Evolutionary conservation across 2,329 filamentous ascomycete species (phyloP), one percentile per base, ranked within the genome.

Genomic region (Xylariaceae sp.): DNA sequence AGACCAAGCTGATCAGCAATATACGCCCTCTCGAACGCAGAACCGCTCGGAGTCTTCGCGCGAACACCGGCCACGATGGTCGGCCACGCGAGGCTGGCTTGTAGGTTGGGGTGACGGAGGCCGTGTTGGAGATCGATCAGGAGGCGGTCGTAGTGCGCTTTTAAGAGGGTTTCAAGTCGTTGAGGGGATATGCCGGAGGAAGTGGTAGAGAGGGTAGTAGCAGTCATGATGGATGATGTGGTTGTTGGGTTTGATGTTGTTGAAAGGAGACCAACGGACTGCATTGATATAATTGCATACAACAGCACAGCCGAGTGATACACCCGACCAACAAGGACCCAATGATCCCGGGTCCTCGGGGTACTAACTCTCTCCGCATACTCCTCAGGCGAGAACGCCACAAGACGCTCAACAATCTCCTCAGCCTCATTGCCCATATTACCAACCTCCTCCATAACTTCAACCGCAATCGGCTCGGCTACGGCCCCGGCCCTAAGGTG

Each of bases 1-100:
- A 53, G 53, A 6, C 25, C 27, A 11, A 67, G 47, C 22, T 53
- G 27, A 16, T 60, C 47, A 14, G 45, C 43, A 4, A 68, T 40
- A 42, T 66, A 67, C 1, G 42, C 40, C 22, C 58, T 58, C 46
- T 63, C 57, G 1, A 38, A 52, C 8, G 44, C 29, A 11, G 43
- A 47, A 2, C 56, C 59, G 32, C 50, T 36, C 10, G 47, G 53
- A 3, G 64, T 61, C 25, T 57, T 47, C 19, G 57, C 52, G 3
- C 65, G 65, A 5, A 64, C 59, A 6, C 68, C 59, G 0, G 65
- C 48, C 7, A 67, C 53, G 6, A n/a, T n/a, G n/a, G n/a, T n/a
- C n/a, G 61, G 58, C 64, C 66, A 68, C 33, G 64, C 45, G 27
- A 64, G 42, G 23, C 54, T 59, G 40, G 49, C 50, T 23, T 52